Evolutionary conservation across 345 rosid species (phyloP).

Genomic region (Bruguiera gymnorhiza): DNA sequence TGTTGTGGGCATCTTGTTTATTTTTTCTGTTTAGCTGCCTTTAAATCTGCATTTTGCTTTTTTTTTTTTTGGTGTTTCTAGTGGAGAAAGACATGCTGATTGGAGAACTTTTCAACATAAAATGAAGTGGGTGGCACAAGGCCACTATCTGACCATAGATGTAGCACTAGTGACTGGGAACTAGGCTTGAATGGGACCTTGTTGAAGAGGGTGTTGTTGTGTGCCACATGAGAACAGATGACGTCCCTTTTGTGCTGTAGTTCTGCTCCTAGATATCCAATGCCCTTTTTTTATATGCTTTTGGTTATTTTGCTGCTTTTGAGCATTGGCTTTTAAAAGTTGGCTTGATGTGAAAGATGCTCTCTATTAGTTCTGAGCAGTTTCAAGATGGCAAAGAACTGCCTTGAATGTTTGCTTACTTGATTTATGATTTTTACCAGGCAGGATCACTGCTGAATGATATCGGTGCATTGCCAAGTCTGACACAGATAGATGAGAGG

Average conservation of each 20-base stretch:
- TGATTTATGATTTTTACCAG: constrained; percentile 21
- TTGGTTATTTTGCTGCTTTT: too few relatives aligned
- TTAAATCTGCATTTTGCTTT: neutral
- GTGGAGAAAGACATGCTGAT: neutral
- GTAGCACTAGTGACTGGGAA: neutral
- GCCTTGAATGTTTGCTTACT: neutral
- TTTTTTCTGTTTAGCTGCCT: neutral
- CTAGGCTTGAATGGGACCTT: too few relatives aligned
- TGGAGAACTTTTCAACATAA: neutral
- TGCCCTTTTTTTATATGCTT: too few relatives aligned
- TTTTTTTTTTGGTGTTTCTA: neutral
- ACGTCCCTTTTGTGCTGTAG: too few relatives aligned
- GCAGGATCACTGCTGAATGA: constrained; percentile 34
- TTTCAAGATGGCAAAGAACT: too few relatives aligned
- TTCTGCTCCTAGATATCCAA: too few relatives aligned
- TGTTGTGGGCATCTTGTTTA: neutral
- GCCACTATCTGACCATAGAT: neutral
- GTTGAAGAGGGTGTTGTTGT: too few relatives aligned
- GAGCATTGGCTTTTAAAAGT: too few relatives aligned
- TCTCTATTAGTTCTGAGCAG: too few relatives aligned
- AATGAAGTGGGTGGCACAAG: neutral
- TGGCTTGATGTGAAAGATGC: too few relatives aligned
- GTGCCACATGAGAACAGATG: too few relatives aligned
- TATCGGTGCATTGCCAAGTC: constrained; percentile 11
- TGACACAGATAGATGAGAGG: constrained; percentile 41